Conservation (phyloP, 2,329 filamentous ascomycete species). For the Apiospora rasikravindrae region DNA sequence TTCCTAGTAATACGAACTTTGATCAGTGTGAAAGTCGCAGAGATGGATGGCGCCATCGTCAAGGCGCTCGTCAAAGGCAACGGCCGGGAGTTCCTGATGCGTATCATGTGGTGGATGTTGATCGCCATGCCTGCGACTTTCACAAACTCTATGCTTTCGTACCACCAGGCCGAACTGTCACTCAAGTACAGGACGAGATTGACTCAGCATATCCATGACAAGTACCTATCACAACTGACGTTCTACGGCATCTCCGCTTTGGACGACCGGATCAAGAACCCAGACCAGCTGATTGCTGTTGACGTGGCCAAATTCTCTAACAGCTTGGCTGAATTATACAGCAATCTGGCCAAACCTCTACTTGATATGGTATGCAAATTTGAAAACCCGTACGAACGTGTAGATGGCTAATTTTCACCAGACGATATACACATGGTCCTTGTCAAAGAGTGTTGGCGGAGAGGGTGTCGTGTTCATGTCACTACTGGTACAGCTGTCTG, state of each 20-base stretch:
- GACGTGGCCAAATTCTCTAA: conserved; percentile 97
- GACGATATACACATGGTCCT: conserved; percentile 91
- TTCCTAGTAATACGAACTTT: conserved; percentile 90
- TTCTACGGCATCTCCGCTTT: conserved; percentile 96
- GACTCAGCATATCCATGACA: conserved; percentile 93
- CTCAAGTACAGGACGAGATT: conserved; percentile 91
- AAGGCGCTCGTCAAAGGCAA: conserved; percentile 91
- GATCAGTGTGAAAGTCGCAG: conserved; percentile 93
- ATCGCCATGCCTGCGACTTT: conserved; percentile 96
- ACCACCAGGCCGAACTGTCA: conserved; percentile 94
- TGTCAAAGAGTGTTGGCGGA: conserved; percentile 93
- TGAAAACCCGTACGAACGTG: not conserved
- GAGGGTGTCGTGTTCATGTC: conserved; percentile 97
- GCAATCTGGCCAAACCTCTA: conserved; percentile 92
- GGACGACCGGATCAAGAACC: conserved; percentile 97
- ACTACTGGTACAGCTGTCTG: conserved; percentile 89
- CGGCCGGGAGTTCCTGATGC: conserved; percentile 85
- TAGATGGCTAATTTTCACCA: conserved; percentile 39
- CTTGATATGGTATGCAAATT: conserved; percentile 76
- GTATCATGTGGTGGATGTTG: conserved; percentile 97
- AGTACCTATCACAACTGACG: conserved; percentile 95
- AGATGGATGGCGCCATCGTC: conserved; percentile 92
- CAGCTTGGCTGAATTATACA: conserved; percentile 92
- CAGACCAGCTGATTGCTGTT: conserved; percentile 95
- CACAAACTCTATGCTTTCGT: conserved; percentile 98